phyloP scores from a whole-genome alignment of 1,284 basidiomycete genomes.

The Cerioporus squamosus region DNA sequence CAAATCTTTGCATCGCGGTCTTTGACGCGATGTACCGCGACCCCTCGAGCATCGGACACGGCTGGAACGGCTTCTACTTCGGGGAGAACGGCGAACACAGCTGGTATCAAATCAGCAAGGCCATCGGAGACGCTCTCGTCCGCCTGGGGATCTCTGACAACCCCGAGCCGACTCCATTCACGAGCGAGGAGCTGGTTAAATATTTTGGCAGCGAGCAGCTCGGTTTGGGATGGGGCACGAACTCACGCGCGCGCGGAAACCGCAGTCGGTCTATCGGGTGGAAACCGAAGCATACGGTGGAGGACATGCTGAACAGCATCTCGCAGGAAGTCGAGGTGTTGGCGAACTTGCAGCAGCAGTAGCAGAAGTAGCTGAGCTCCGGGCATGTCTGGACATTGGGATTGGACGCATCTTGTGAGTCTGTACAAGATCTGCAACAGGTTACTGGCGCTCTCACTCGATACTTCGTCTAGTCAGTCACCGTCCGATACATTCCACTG shows the following conservation, averaged over 20 bases:
- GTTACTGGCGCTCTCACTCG: no score
- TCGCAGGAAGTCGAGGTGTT: conserved; percentile 15
- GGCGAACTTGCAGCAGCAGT: no score
- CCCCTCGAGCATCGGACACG: conserved; percentile 31
- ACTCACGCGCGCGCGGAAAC: conserved; percentile 45
- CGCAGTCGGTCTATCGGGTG: conserved; percentile 45
- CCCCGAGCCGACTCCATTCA: conserved; percentile 31
- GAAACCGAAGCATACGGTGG: conserved; percentile 35
- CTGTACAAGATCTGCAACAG: no score
- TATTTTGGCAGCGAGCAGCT: conserved; percentile 18
- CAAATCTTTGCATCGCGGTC: conserved; percentile 21
- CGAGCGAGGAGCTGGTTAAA: conserved; percentile 31
- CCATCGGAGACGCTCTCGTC: conserved; percentile 38
- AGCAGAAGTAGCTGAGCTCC: neutral
- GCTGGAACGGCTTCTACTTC: conserved; percentile 48
- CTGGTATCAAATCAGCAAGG: conserved; percentile 37
- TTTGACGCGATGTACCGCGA: conserved; percentile 12
- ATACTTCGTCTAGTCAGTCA: no score
- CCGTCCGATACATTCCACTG: no score
- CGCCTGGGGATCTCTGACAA: conserved; percentile 24
- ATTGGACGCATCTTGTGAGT: no score
- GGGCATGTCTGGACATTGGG: no score
- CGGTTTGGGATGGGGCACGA: conserved; percentile 34
- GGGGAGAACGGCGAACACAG: conserved; percentile 47
- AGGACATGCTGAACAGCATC: conserved; percentile 11